Evolutionary conservation across 1,139 yeast species (phyloP).

Genomic region (Arxiozyma telluris): DNA sequence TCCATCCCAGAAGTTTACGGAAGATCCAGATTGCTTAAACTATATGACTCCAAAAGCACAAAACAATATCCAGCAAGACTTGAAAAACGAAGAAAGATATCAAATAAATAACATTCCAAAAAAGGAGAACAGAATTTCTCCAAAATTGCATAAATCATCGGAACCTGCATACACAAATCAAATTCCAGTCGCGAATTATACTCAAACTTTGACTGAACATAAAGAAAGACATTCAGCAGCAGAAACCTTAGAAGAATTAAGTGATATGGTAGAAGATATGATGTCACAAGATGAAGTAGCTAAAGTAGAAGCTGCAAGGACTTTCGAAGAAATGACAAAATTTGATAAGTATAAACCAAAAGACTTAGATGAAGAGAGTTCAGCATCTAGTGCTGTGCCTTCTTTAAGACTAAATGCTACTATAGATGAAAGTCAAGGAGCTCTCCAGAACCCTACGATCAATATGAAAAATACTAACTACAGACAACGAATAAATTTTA

Average conservation of each 20-base stretch:
- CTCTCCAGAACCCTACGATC: background rate
- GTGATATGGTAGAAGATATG: conserved; percentile 32
- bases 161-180: background rate
- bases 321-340: conserved; percentile 23
- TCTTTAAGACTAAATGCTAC: conserved; percentile 14
- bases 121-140: background rate
- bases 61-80: background rate
- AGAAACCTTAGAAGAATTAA: conserved; percentile 22
- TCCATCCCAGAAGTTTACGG: background rate
- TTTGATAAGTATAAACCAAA: conserved; percentile 23
- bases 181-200: background rate
- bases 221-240: conserved; percentile 10
- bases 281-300: conserved; percentile 18
- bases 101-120: background rate
- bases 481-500: conserved; percentile 1
- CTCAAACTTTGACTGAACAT: conserved; percentile 1
- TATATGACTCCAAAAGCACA: background rate
- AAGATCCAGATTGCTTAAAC: background rate
- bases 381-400: conserved; percentile 17
- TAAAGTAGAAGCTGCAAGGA: conserved; percentile 13
- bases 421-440: conserved; percentile 4
- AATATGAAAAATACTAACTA: background rate
- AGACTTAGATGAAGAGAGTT: conserved; percentile 12
- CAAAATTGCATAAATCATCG: background rate
- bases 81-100: background rate